Base-by-base conservation (phyloP, 495 filamentous ascomycete genomes). In the Aspergillus mulundensis region DNA sequence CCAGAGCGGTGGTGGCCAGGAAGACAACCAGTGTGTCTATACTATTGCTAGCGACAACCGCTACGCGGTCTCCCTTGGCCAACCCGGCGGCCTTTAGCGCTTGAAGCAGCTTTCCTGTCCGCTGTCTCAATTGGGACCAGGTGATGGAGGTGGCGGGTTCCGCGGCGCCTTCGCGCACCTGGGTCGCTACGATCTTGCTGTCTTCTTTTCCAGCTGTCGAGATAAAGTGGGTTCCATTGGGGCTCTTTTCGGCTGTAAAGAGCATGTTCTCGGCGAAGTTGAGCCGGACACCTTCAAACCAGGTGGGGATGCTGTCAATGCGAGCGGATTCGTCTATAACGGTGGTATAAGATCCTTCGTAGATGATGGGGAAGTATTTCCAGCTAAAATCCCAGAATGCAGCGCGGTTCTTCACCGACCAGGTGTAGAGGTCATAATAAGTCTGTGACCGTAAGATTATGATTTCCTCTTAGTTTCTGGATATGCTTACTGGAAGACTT, bases 251-350 rank as follows among this genome's bases (percentile, higher is more conserved):
- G 7, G 52, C 55, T 1, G 66, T 66, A 53, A 71, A 75, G 15
- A 94, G 78, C 20, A 92, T 70, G 61, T 94, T 94, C 71, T 92
- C 87, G 3, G 89, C 88, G 61, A 91, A 92, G 61, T 94, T 94
- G 44, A 92, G 70, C 20, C 74, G 79, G 3, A 88, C 75, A 3
- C 85, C 87, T 7, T 77, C 61, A 45, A 75, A 75, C 76, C 57
- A 65, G 39, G 46, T 44, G 8, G 62, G 62, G 41, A 59, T 50
- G 21, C 76, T 75, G 59, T 91, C 84, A 61, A 93, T 88, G 32
- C 82, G 80, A 16, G 77, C 77, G 28, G 65, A 75, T 62, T 89
- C 82, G 64, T 92, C 87, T 18, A 90, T 80, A n/a, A 85, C 85
- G 23, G 53, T 63, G 0, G 66, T 74, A 62, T 83, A 84, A 1